phyloP scores from a whole-genome alignment of 2,329 filamentous ascomycete species.

The Plenodomus tracheiphilus region DNA sequence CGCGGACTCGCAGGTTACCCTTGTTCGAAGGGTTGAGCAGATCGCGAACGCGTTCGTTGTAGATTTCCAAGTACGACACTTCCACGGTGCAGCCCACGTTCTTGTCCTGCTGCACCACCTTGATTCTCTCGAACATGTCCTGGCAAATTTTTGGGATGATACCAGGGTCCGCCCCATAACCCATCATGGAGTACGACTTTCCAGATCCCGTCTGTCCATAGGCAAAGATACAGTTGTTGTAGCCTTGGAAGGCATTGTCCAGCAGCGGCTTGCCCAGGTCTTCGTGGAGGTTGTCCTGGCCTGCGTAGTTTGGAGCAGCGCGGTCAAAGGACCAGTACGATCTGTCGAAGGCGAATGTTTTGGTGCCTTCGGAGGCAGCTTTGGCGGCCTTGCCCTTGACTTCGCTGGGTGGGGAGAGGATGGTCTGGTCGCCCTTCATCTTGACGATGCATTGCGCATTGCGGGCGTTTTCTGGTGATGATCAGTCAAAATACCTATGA shows the following conservation, averaged over 20 bases:
- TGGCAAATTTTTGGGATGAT: slow-evolving; percentile 97
- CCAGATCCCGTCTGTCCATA: slow-evolving; percentile 98
- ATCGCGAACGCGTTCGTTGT: slow-evolving; percentile 97
- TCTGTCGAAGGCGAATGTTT: slow-evolving; percentile 92
- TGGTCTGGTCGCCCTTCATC: slow-evolving; percentile 91
- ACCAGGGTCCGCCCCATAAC: slow-evolving; percentile 91
- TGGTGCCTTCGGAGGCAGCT: slow-evolving; percentile 65
- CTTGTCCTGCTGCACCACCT: slow-evolving; percentile 69
- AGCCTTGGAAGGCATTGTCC: slow-evolving; percentile 97
- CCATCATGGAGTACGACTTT: slow-evolving; percentile 99
- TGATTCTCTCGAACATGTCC: slow-evolving; percentile 93
- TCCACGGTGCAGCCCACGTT: slow-evolving; percentile 89
- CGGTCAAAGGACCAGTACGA: slow-evolving; percentile 98
- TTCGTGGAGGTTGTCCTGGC: slow-evolving; percentile 84
- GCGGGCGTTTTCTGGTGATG: slow-evolving; percentile 77
- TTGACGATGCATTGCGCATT: slow-evolving; percentile 95
- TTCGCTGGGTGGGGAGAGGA: slow-evolving; percentile 72
- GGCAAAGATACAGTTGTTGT: slow-evolving; percentile 99
- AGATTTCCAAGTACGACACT: slow-evolving; percentile 98
- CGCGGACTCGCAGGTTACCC: slow-evolving; percentile 93
- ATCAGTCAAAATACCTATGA: no score
- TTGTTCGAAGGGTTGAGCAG: slow-evolving; percentile 93
- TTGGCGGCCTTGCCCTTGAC: slow-evolving; percentile 68
- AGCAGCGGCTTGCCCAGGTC: slow-evolving; percentile 88
- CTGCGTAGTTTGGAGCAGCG: slow-evolving; percentile 78